A percentile compares a stretch with the other conserved stretches of the same genome.
Evolutionary conservation across 257 asterid genomes (phyloP).

Genomic region (Plantago major): DNA sequence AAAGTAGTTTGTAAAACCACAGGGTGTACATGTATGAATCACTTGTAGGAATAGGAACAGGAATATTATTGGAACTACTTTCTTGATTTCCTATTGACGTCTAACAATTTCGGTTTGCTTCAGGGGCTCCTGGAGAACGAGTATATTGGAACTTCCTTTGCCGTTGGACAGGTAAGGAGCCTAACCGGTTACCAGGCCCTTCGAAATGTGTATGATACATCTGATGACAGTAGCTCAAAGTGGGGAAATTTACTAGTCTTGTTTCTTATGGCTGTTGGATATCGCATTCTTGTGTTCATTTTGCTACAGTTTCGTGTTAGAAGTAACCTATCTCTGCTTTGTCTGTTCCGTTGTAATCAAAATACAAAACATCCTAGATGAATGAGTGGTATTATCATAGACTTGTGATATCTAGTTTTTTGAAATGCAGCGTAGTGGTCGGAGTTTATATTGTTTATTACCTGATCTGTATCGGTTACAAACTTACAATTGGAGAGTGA

Average conservation of each 20-base stretch:
- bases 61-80: neutral
- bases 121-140: constrained; percentile 98
- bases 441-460: too few relatives aligned
- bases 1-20: too few relatives aligned
- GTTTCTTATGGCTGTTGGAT: constrained; percentile 69
- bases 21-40: too few relatives aligned
- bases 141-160: constrained; percentile 64
- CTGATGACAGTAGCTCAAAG: constrained; percentile 56
- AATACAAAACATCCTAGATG: constrained; percentile 41
- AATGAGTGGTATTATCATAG: constrained; percentile 7
- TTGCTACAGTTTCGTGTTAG: constrained; percentile 53
- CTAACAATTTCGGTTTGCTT: constrained; percentile 5
- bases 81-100: neutral
- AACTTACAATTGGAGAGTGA: neutral
- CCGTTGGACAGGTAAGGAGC: constrained; percentile 84
- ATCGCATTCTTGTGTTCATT: constrained; percentile 58
- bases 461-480: too few relatives aligned
- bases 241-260: constrained; percentile 70
- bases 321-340: constrained; percentile 34
- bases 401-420: constrained; percentile 16
- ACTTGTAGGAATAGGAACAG: too few relatives aligned
- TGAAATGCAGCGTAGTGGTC: neutral
- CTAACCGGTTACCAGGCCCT: constrained; percentile 89
- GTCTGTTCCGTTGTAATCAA: constrained; percentile 40
- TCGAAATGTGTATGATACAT: constrained; percentile 56